Evolutionary conservation across 2,329 filamentous ascomycete genomes (phyloP), one percentile per base, ranked within the genome.

Genomic region (Fusarium longipes): DNA sequence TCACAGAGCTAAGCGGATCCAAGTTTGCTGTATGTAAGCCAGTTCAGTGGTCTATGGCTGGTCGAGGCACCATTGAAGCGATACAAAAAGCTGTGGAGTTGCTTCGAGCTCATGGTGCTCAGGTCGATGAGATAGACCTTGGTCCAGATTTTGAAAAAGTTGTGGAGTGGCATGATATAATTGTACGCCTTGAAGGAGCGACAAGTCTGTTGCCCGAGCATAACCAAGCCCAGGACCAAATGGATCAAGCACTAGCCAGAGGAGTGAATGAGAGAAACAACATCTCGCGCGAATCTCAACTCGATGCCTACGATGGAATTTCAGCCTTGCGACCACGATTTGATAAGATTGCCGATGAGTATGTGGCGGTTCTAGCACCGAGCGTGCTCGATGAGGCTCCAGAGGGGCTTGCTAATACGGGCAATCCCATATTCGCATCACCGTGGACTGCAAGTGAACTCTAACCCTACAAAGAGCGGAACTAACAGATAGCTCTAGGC

Each of bases 331-430:
- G 88, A 29, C 86, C 87, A 0, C 77, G 81, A 18, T 81, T 86
- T 6, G 88, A 91, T 67, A 77, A 74, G 3, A 80, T 90, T 6
- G 80, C 82, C 0, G 75, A 75, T 1, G 72, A 76, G 17, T 90
- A 88, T 59, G 82, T 80, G 15, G 86, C 85, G 0, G 79, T 90
- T 0, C 66, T 91, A 11, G 84, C 82, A 0, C 88, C 88, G 0
- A 89, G 87, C 67, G 85, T 84, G 0, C 70, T 82, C 0, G 89
- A 88, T 54, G 87, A 88, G 66, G 88, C 88, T 0, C 87, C 88
- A 0, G 56, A 82, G 1, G 88, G 87, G 0, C 48, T 74, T 0
- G 79, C 78, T 6, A 81, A 74, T 50, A 91, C 87, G 0, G 89
- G 89, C 0, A 84, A 80, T 62, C 80, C 85, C 22, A 79, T 76